Evolutionary conservation across 2,329 filamentous ascomycete species (phyloP).

Genomic region (Chaetomiaceae sp.): DNA sequence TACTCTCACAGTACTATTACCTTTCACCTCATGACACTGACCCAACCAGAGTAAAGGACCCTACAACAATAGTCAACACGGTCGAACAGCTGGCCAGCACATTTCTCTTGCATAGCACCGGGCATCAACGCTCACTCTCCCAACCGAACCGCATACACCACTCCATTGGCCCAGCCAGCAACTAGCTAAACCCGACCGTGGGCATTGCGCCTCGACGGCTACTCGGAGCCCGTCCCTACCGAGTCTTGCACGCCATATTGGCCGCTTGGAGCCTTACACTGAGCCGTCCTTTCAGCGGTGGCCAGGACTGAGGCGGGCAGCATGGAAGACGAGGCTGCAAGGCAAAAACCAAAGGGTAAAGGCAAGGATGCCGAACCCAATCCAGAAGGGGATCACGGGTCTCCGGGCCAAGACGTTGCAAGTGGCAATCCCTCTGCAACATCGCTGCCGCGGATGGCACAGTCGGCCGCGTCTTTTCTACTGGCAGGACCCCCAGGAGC

Average conservation of each 20-base stretch:
- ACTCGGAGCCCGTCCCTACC: neutral
- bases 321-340: slow-evolving; percentile 10
- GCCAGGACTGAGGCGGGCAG: neutral
- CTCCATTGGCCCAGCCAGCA: slow-evolving; percentile 2
- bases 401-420: neutral
- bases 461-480: slow-evolving; percentile 28
- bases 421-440: neutral
- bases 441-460: slow-evolving; percentile 27
- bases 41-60: no score
- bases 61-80: no score
- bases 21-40: no score
- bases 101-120: neutral
- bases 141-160: slow-evolving; percentile 2
- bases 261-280: neutral
- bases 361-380: slow-evolving; percentile 5
- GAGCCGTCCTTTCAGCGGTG: neutral
- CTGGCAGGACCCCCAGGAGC: slow-evolving; percentile 22
- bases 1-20: no score
- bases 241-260: neutral
- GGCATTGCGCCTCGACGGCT: slow-evolving; percentile 7
- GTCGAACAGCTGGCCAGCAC: no score
- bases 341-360: slow-evolving; percentile 12
- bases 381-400: neutral
- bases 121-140: slow-evolving; percentile 8
- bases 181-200: slow-evolving; percentile 1